phyloP scores from a whole-genome alignment of 345 rosid genomes.

The Geranium brycei region DNA sequence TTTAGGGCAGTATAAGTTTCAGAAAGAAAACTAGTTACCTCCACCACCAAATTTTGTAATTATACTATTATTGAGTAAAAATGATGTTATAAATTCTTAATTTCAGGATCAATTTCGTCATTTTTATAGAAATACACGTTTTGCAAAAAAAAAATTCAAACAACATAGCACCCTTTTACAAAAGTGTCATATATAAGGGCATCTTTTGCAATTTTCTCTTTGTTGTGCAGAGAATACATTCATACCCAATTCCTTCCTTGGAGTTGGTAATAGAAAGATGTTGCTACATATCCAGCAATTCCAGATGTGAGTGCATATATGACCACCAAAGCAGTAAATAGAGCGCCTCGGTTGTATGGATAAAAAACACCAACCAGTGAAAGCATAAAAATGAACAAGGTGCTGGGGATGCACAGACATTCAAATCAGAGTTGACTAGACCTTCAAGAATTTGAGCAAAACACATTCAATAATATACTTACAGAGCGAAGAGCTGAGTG shows the following conservation, averaged over 20 bases:
- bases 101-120: too few relatives aligned
- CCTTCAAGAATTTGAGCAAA: neutral
- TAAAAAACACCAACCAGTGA: constrained; percentile 40
- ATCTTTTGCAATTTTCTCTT: too few relatives aligned
- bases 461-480: constrained; percentile 7
- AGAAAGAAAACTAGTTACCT: constrained; percentile 7
- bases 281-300: constrained; percentile 36
- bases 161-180: too few relatives aligned
- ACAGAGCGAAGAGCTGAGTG: constrained; percentile 39
- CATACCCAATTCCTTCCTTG: constrained; percentile 43
- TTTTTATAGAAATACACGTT: too few relatives aligned
- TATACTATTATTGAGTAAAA: too few relatives aligned
- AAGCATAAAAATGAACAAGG: constrained; percentile 29
- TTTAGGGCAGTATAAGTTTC: too few relatives aligned
- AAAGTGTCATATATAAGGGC: too few relatives aligned
- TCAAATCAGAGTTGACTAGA: neutral
- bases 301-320: constrained; percentile 44
- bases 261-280: constrained; percentile 34
- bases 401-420: constrained; percentile 13
- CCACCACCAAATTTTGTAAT: constrained; percentile 13
- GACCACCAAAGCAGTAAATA: constrained; percentile 35
- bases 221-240: too few relatives aligned
- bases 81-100: too few relatives aligned
- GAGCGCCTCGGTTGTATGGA: constrained; percentile 41
- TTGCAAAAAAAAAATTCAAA: too few relatives aligned